A percentile compares a stretch with the other conserved stretches of the same genome.
Conservation (phyloP, 257 asterid genomes). For the Fraxinus excelsior region DNA sequence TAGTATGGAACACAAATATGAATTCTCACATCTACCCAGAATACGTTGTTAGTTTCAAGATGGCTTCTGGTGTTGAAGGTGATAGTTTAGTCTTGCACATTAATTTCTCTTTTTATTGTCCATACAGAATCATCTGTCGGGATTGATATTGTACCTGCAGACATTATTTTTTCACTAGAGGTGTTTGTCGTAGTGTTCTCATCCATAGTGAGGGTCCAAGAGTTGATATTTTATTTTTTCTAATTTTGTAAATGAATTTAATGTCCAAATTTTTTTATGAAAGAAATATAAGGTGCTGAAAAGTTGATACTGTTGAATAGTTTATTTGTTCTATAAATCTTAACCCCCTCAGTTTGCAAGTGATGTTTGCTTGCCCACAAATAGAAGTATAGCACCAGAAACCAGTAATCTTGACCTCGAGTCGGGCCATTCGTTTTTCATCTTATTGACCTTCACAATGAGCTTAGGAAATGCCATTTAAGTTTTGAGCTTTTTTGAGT, state of each 20-base stretch:
- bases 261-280: not conserved
- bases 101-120: not conserved
- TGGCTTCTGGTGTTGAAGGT: constrained; percentile 62
- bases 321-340: not conserved
- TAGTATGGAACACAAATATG: constrained; percentile 85
- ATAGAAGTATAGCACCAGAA: not conserved
- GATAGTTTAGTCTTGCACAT: constrained; percentile 31
- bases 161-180: not conserved
- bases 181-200: not conserved
- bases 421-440: not conserved
- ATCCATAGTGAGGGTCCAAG: not conserved
- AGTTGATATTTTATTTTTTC: not conserved
- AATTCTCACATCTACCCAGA: constrained; percentile 85
- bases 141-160: not conserved
- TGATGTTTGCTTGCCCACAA: not conserved
- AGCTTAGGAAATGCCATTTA: not conserved
- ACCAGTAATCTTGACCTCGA: not conserved
- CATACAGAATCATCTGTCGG: constrained; percentile 1
- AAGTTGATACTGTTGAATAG: not conserved
- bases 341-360: not conserved
- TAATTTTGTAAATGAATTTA: not conserved
- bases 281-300: not conserved
- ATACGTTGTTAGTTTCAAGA: constrained; percentile 77
- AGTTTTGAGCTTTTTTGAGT: not conserved
- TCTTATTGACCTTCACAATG: constrained; percentile 2